These are phyloP conservation scores for Prunus mume DNA, from an alignment of 306 rosid genomes.

Conservation along the genomic window DNA sequence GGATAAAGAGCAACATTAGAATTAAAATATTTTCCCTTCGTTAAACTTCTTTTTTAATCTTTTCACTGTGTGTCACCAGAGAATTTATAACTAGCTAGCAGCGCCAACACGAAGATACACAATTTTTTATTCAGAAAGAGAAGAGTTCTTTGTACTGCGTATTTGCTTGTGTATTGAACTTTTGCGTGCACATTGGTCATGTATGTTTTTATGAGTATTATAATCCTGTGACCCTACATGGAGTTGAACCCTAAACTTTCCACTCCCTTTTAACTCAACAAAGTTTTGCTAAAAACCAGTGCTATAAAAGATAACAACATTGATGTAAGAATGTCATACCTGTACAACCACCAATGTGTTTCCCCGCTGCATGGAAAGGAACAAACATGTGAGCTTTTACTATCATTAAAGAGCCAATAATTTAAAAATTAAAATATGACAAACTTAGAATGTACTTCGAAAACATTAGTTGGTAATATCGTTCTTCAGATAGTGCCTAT, in stretches of 20 bases:
- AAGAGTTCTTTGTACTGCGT: background rate
- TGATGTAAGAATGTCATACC: slow-evolving; percentile 38
- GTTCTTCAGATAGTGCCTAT: background rate
- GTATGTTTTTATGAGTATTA: background rate
- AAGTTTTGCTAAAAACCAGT: background rate
- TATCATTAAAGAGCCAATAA: slow-evolving; percentile 14
- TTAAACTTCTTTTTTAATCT: background rate
- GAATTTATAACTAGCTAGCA: background rate
- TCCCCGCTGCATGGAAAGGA: slow-evolving; percentile 66
- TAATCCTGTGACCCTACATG: background rate
- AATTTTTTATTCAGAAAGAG: background rate
- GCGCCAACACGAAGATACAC: background rate
- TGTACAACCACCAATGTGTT: slow-evolving; percentile 94
- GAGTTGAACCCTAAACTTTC: background rate
- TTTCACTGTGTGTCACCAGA: background rate
- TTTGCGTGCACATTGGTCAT: background rate
- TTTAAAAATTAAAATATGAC: background rate
- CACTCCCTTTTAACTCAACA: background rate
- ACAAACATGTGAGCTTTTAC: slow-evolving; percentile 18
- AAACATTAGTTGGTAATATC: background rate
- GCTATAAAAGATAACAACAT: background rate
- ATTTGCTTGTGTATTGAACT: background rate
- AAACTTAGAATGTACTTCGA: background rate
- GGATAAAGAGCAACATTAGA: slow-evolving; percentile 4
- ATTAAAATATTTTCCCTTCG: background rate